A percentile compares a stretch with the other conserved stretches of the same genome.
Evolutionary conservation across 768 basidiomycete species (phyloP).

Genomic region (Kwoniella dendrophila): DNA sequence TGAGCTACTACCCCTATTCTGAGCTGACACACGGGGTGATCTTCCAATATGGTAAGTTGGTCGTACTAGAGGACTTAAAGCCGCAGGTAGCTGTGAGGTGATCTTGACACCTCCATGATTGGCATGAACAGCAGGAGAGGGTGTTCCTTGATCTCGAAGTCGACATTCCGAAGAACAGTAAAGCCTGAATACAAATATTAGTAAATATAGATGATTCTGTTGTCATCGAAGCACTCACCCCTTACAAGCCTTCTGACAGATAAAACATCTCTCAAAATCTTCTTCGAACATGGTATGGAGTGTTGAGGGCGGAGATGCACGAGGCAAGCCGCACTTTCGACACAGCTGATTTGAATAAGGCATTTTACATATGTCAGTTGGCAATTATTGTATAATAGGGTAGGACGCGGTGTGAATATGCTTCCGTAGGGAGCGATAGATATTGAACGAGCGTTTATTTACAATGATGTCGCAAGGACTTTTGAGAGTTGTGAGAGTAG

Average conservation of each 20-base stretch:
- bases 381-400: neutral
- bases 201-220: too few relatives aligned
- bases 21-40: conserved; percentile 36
- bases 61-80: conserved; percentile 38
- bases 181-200: conserved; percentile 30
- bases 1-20: conserved; percentile 9
- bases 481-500: neutral
- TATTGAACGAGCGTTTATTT: conserved; percentile 1
- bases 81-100: conserved; percentile 37
- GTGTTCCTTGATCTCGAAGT: conserved; percentile 40
- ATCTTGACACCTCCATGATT: conserved; percentile 30
- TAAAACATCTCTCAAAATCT: conserved; percentile 46
- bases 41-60: conserved; percentile 29
- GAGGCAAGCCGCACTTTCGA: conserved; percentile 24
- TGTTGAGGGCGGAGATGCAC: conserved; percentile 6
- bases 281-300: conserved; percentile 49
- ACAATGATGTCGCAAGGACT: neutral
- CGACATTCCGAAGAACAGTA: conserved; percentile 51
- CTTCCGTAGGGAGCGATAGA: conserved; percentile 2
- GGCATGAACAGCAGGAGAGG: conserved; percentile 22
- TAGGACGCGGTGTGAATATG: neutral
- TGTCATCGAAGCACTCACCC: conserved; percentile 37
- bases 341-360: conserved; percentile 15
- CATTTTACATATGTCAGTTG: conserved; percentile 15
- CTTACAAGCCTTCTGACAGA: conserved; percentile 43